Percentiles rank a stretch among this genome's conserved stretches.
phyloP scores from a whole-genome alignment of 2,329 filamentous ascomycete genomes.

The Capronia coronata region DNA sequence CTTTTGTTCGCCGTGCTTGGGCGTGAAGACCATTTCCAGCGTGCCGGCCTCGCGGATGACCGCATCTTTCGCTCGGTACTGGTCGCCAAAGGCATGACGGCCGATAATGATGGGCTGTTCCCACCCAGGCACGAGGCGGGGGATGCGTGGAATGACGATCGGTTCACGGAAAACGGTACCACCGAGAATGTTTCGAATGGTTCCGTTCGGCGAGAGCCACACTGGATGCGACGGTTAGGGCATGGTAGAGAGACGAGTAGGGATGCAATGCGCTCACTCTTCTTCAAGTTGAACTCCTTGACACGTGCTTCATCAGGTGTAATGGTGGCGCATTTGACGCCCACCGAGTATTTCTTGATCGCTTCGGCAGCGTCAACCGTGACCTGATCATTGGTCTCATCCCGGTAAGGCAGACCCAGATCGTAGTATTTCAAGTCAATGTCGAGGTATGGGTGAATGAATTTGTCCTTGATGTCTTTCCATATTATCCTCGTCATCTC shows the following conservation, averaged over 20 bases:
- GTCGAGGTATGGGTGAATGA: conserved; percentile 64
- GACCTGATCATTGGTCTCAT: conserved; percentile 93
- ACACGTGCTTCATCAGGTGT: conserved; percentile 95
- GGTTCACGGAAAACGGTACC: conserved; percentile 99
- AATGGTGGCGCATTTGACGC: conserved; percentile 99
- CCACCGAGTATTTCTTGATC: conserved; percentile 98
- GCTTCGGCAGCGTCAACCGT: conserved; percentile 92
- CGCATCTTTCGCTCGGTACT: conserved; percentile 93
- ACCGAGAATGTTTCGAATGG: conserved; percentile 64
- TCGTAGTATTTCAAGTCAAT: conserved; percentile 99
- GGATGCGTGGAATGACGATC: conserved; percentile 90
- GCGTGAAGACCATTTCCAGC: conserved; percentile 91
- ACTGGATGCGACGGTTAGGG: conserved; percentile 46
- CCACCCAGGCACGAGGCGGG: conserved; percentile 92
- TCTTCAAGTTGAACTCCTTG: conserved; percentile 96
- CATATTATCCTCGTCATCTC: conserved; percentile 99
- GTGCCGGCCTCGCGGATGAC: conserved; percentile 78
- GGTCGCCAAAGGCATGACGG: conserved; percentile 95
- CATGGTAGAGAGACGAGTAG: not conserved
- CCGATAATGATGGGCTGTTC: conserved; percentile 99
- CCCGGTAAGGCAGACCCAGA: conserved; percentile 85
- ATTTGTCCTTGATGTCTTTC: conserved; percentile 97
- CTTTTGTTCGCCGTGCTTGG: conserved; percentile 64
- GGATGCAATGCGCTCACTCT: conserved; percentile 59
- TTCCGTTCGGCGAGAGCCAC: conserved; percentile 98